Evolutionary conservation across 2,329 filamentous ascomycete genomes (phyloP).

Genomic region (Fusarium kyushuense): DNA sequence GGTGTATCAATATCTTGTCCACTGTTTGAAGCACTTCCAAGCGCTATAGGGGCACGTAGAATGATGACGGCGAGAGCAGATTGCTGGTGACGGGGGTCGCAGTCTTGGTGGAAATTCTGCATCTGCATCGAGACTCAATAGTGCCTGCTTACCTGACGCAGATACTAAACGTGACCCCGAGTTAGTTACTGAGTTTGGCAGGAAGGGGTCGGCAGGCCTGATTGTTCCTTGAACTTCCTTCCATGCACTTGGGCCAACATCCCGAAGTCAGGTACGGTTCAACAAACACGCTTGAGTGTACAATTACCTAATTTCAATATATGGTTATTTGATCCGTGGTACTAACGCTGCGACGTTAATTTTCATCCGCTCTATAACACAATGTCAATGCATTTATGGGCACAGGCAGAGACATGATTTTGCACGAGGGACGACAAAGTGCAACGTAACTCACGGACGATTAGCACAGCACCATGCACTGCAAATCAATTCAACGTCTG

Average conservation of each 20-base stretch:
- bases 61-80: conserved; percentile 14
- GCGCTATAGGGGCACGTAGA: background rate
- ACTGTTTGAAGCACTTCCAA: conserved; percentile 11
- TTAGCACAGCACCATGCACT: conserved; percentile 14
- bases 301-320: background rate
- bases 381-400: background rate
- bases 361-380: background rate
- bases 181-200: background rate
- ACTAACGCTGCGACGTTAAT: background rate
- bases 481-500: conserved; percentile 21
- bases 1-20: conserved; percentile 15
- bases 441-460: conserved; percentile 20
- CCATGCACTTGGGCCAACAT: background rate
- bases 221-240: background rate
- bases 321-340: background rate
- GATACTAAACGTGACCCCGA: background rate
- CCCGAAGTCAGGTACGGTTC: background rate
- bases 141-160: background rate
- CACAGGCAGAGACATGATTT: background rate
- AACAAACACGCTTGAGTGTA: conserved; percentile 5
- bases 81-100: background rate
- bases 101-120: background rate
- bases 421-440: background rate
- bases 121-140: background rate
- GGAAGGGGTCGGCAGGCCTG: background rate